phyloP scores from a whole-genome alignment of 1,284 basidiomycete genomes.

The Irpex sp. region DNA sequence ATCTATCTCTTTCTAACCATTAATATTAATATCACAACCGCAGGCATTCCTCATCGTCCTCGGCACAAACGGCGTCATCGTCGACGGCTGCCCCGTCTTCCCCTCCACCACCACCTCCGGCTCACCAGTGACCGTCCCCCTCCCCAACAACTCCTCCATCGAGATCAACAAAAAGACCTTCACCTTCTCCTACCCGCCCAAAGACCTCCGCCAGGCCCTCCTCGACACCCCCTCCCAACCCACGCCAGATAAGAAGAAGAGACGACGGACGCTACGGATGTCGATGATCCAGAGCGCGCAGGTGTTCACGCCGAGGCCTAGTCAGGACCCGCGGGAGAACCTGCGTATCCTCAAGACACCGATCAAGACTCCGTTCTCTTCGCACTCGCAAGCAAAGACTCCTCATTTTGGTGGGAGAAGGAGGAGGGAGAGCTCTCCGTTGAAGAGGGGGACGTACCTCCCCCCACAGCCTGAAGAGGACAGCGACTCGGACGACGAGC shows the following conservation, averaged over 20 bases:
- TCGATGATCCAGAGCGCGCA: conserved; percentile 73
- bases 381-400: not conserved
- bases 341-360: conserved; percentile 59
- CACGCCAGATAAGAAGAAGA: conserved; percentile 23
- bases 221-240: conserved; percentile 41
- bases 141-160: conserved; percentile 61
- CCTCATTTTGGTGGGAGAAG: not conserved
- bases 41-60: conserved; percentile 66
- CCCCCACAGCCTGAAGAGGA: conserved; percentile 23
- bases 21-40: no score
- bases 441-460: conserved; percentile 17
- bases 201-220: conserved; percentile 57
- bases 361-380: conserved; percentile 36
- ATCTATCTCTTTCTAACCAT: no score
- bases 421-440: conserved; percentile 18
- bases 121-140: conserved; percentile 50
- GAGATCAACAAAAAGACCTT: conserved; percentile 68
- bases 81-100: conserved; percentile 61
- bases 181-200: conserved; percentile 67
- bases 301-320: conserved; percentile 65
- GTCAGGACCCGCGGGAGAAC: conserved; percentile 55
- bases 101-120: conserved; percentile 33
- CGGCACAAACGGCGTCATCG: conserved; percentile 50
- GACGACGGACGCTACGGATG: conserved; percentile 50
- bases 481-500: conserved; percentile 28